A percentile compares a stretch with the other conserved stretches of the same genome.
These are phyloP conservation scores for Cyclocybe aegerita DNA, from an alignment of 768 basidiomycete genomes.

Conservation along the genomic window DNA sequence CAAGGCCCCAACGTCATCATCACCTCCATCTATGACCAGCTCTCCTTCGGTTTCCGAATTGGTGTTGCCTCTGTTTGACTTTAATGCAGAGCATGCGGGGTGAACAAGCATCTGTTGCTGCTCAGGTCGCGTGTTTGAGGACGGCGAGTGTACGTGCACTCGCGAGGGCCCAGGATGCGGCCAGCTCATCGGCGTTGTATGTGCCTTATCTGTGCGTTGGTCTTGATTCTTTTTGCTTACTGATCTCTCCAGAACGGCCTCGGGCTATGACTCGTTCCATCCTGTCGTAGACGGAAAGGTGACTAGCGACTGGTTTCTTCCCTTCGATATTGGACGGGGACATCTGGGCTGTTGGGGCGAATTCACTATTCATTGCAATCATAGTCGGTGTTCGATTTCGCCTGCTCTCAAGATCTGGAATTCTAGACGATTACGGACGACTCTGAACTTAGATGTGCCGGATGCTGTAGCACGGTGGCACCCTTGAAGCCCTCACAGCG, in stretches of 20 bases:
- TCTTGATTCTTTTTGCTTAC: background rate
- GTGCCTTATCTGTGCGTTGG: constrained; percentile 10
- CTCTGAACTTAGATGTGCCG: constrained; percentile 50
- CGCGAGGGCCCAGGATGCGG: constrained; percentile 54
- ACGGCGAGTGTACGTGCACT: constrained; percentile 49
- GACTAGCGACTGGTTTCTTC: constrained; percentile 49
- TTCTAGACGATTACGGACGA: constrained; percentile 51
- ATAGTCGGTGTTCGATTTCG: constrained; percentile 45
- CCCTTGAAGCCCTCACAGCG: too few species aligned
- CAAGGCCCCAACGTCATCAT: constrained; percentile 64
- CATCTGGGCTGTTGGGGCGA: constrained; percentile 27
- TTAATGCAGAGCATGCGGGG: constrained; percentile 51
- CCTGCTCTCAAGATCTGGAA: constrained; percentile 39
- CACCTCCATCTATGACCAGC: constrained; percentile 50
- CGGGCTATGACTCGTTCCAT: constrained; percentile 46
- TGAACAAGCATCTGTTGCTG: constrained; percentile 29
- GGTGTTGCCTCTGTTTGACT: constrained; percentile 49
- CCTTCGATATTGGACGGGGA: constrained; percentile 42
- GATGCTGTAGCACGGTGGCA: too few species aligned
- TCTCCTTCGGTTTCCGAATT: constrained; percentile 55
- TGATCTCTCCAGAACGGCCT: constrained; percentile 35
- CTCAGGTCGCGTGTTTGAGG: constrained; percentile 47
- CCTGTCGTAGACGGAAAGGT: constrained; percentile 57
- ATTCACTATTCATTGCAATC: constrained; percentile 25
- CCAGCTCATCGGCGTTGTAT: constrained; percentile 39